Conservation (phyloP, 2,329 filamentous ascomycete genomes). For the Didymellaceae sp. region DNA sequence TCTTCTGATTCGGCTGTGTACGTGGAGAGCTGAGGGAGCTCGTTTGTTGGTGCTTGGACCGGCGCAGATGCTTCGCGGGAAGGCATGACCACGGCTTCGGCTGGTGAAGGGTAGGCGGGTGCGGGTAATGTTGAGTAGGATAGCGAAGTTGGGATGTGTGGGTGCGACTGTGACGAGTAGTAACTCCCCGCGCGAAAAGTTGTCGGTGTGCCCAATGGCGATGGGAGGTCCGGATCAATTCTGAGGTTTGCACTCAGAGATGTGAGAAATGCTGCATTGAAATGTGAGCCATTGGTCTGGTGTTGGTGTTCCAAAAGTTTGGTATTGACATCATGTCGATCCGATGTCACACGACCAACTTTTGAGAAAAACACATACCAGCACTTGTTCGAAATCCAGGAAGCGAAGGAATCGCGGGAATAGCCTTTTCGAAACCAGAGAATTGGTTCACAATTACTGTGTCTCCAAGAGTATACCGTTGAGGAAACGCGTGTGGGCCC, state of each 20-base stretch:
- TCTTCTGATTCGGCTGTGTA: slow-evolving; percentile 57
- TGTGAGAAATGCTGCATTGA: slow-evolving; percentile 74
- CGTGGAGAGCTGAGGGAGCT: slow-evolving; percentile 66
- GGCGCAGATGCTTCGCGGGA: slow-evolving; percentile 39
- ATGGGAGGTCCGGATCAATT: slow-evolving; percentile 64
- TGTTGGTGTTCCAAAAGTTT: not conserved
- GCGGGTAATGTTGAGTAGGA: slow-evolving; percentile 54
- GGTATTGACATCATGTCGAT: slow-evolving; percentile 13
- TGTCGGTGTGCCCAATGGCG: slow-evolving; percentile 70
- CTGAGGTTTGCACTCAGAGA: slow-evolving; percentile 82
- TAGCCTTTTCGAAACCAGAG: slow-evolving; percentile 43
- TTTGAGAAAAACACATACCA: slow-evolving; percentile 40
- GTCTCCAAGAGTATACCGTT: slow-evolving; percentile 35
- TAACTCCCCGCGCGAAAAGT: slow-evolving; percentile 52
- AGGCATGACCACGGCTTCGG: slow-evolving; percentile 46
- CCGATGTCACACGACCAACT: slow-evolving; percentile 28
- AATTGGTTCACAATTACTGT: slow-evolving; percentile 45
- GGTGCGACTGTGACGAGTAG: slow-evolving; percentile 62
- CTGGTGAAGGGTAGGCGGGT: slow-evolving; percentile 43
- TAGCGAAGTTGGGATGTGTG: slow-evolving; percentile 58
- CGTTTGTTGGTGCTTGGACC: slow-evolving; percentile 26
- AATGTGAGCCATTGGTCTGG: slow-evolving; percentile 19
- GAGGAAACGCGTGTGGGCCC: slow-evolving; percentile 39
- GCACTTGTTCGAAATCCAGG: slow-evolving; percentile 49
- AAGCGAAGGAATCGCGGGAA: slow-evolving; percentile 45